These are phyloP conservation scores for Tulasnella calospora DNA, from an alignment of 768 basidiomycete species.

Conservation along the genomic window DNA sequence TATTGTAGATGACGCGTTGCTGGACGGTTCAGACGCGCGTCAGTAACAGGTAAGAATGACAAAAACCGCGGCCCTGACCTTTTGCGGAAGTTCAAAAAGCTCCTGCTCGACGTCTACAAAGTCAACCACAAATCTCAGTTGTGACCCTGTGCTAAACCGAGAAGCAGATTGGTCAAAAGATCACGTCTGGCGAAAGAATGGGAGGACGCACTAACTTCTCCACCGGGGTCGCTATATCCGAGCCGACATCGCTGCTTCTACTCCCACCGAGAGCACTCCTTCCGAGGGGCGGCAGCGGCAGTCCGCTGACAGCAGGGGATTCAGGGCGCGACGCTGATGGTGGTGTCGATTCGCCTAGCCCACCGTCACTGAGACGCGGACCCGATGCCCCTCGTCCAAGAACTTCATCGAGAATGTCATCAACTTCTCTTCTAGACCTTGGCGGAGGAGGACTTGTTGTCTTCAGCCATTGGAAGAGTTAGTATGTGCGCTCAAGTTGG, in stretches of 20 bases:
- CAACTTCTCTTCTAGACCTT: constrained; percentile 28
- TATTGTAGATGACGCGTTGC: constrained; percentile 80
- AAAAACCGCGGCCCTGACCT: constrained; percentile 45
- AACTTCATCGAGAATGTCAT: constrained; percentile 51
- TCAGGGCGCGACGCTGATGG: constrained; percentile 38
- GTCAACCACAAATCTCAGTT: constrained; percentile 56
- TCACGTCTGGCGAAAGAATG: background rate
- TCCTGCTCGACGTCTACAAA: constrained; percentile 88
- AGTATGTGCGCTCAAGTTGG: background rate
- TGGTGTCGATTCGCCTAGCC: constrained; percentile 29
- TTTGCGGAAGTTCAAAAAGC: constrained; percentile 82
- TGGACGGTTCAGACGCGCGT: constrained; percentile 35
- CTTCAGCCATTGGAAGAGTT: background rate
- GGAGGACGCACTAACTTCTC: background rate
- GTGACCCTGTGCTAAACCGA: constrained; percentile 12
- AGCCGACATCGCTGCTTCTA: constrained; percentile 30
- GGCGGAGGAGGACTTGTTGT: background rate
- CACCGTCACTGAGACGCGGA: constrained; percentile 45
- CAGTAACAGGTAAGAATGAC: constrained; percentile 29
- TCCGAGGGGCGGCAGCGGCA: constrained; percentile 63
- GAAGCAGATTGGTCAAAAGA: constrained; percentile 24
- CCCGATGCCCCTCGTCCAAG: constrained; percentile 63
- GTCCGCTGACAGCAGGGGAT: constrained; percentile 49
- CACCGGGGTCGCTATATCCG: constrained; percentile 12
- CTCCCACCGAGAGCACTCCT: constrained; percentile 22